Base-by-base conservation (phyloP, 352 stramenopile species). In the Globisporangium canariense region DNA sequence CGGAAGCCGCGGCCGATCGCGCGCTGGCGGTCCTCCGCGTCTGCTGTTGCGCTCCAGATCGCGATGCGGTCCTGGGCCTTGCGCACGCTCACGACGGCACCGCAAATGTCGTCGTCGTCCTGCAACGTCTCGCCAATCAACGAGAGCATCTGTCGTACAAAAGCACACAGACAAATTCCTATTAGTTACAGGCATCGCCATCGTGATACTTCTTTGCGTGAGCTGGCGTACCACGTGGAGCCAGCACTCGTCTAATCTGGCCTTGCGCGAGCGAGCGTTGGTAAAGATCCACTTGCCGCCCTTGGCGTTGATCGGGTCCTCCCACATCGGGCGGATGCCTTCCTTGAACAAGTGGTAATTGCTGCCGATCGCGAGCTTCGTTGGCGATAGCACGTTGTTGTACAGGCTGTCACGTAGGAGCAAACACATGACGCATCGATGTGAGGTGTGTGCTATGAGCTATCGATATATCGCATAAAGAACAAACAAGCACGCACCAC, bases 281-380 rank as follows among this genome's bases (percentile, higher is more conserved):
- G 95, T 98, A 45, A 99, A 90, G 63, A 99, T 97, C 83, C 97
- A 99, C 78, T 99, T 99, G 66, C 97, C 97, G 38, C 97, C 97
- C 74, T 88, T 98, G 65, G 76, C 85, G 75, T 98, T 99, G 45
- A 88, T 80, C 25, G 89, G 83, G 74, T 99, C 96, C 79, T 99
- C 97, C 97, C 97, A 99, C 90, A 98, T 98, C 25, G 97, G 97
- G 58, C 95, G 85, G 49, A 98, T 93, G 52, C 96, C 96, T 51
- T 98, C 83, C 74, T 98, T 98, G 74, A 99, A 99, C 66, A 99
- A 81, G 73, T 98, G 96, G 77, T 99, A 99, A 86, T 99, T 98
- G 71, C 89, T 98, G 70, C 91, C 89, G 14, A 94, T 78, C 51
- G 87, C 77, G 40, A 98, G 81, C 70, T 96, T 88, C 51, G 81